Evolutionary conservation across 108 stramenopile species (phyloP).

Genomic region (Cyclostephanos invisitatus): DNA sequence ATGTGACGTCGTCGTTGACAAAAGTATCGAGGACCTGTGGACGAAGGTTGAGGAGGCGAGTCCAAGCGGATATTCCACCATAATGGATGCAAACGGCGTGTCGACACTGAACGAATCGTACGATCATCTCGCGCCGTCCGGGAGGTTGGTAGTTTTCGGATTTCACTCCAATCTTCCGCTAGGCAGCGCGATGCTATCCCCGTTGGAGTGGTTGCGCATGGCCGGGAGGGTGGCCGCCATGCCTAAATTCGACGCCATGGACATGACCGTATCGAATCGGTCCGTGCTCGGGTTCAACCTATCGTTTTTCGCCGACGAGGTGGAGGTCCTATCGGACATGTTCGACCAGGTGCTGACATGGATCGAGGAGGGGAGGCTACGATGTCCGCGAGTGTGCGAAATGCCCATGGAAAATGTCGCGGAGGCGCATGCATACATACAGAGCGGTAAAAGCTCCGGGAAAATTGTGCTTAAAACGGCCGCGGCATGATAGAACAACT

Average conservation of each 20-base stretch:
- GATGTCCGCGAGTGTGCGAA: conserved; percentile 59
- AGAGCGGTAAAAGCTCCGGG: conserved; percentile 81
- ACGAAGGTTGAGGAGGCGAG: conserved; percentile 40
- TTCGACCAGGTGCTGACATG: conserved; percentile 77
- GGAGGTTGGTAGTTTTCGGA: conserved; percentile 84
- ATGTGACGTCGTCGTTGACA: conserved; percentile 86
- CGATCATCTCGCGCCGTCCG: conserved; percentile 75
- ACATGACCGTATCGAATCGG: conserved; percentile 68
- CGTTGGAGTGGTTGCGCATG: conserved; percentile 84
- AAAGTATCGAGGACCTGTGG: conserved; percentile 64
- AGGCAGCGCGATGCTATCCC: conserved; percentile 67
- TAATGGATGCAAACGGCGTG: conserved; percentile 88
- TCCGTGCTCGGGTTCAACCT: conserved; percentile 86
- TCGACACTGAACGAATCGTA: conserved; percentile 81
- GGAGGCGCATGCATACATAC: conserved; percentile 74
- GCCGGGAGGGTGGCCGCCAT: conserved; percentile 57
- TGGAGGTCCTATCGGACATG: conserved; percentile 60
- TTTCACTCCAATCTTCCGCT: conserved; percentile 89
- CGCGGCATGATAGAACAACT: not conserved
- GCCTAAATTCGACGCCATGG: conserved; percentile 90
- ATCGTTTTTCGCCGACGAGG: conserved; percentile 86
- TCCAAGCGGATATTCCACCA: conserved; percentile 62
- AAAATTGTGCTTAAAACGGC: conserved; percentile 74
- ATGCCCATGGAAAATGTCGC: conserved; percentile 68
- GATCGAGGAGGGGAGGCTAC: conserved; percentile 57